A percentile compares a stretch with the other conserved stretches of the same genome.
Conservation (phyloP, 1,139 yeast species). For the Petasospora fabianii region DNA sequence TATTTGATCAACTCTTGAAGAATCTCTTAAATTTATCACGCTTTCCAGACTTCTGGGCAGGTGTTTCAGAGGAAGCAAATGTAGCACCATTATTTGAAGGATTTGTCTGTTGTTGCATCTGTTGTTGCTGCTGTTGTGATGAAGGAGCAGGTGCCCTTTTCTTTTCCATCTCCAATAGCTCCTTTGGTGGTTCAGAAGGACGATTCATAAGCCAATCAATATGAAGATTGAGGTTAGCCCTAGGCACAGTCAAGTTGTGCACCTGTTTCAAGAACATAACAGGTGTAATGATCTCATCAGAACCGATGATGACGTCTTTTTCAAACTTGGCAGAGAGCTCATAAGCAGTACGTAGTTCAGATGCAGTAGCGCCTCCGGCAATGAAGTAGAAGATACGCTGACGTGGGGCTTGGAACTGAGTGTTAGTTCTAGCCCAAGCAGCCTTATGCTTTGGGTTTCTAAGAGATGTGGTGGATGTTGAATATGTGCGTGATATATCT, state of each 20-base stretch:
- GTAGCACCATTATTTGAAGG: conserved; percentile 1
- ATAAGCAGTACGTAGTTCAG: conserved; percentile 75
- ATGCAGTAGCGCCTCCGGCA: conserved; percentile 86
- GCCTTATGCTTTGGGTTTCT: conserved; percentile 77
- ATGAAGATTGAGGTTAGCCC: conserved; percentile 29
- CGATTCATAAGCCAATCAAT: conserved; percentile 28
- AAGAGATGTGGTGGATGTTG: conserved; percentile 43
- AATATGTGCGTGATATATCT: conserved; percentile 29
- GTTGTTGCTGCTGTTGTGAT: conserved; percentile 8
- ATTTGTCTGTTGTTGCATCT: conserved; percentile 3
- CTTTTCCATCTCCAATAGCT: conserved; percentile 24
- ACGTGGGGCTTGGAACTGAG: conserved; percentile 42
- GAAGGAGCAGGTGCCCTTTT: conserved; percentile 8
- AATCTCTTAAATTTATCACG: conserved; percentile 19
- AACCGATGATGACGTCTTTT: conserved; percentile 79
- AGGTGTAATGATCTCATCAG: conserved; percentile 75
- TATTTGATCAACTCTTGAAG: conserved; percentile 14
- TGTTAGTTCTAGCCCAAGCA: conserved; percentile 67
- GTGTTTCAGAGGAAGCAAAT: conserved; percentile 1
- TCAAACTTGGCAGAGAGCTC: conserved; percentile 61
- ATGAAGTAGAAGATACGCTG: conserved; percentile 77
- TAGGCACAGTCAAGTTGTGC: conserved; percentile 30
- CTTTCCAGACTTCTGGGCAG: conserved; percentile 17
- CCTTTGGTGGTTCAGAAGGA: conserved; percentile 31
- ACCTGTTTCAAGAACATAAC: conserved; percentile 44